Base-by-base conservation (phyloP, 164 flowering plant species). In the Protea cynaroides region DNA sequence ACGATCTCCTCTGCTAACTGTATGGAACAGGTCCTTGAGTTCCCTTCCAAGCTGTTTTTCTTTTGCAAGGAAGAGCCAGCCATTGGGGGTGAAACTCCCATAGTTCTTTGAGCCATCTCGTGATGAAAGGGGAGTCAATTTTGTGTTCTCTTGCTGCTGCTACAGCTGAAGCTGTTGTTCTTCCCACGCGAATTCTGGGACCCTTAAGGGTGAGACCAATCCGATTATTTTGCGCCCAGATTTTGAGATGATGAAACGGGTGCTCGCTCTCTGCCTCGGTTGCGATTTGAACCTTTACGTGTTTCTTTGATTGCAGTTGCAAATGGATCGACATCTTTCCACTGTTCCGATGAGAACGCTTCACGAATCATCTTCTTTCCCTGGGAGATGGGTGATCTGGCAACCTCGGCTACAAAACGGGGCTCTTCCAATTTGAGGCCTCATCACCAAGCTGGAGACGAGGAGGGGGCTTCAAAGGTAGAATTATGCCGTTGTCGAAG, bases 61-160 rank as follows among this genome's bases (percentile, higher is more conserved):
- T 94, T 77, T 56, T 91, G 98, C 68, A 97, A 94, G 74, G 89
- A 81, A 56, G 95, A 85, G 71, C 95, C 97, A 9, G 78, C 66
- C 66, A 78, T 61, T 64, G 97, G 85, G 14, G 98, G 98, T 68
- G 98, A 94, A 66, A 90, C 97, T 59, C 97, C 98, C 8, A 84
- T 94, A 13, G 97, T 86, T 64, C 91, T 86, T 7, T n/a, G n/a
- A 89, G 98, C 73, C 96, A 89, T 74, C 52, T 86, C 17, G 77
- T 91, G n/a, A n/a, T n/a, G n/a, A n/a, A n/a, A n/a, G n/a, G 0
- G 74, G 15, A 3, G 61, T 1, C 4, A 63, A 36, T 62, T 62
- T 63, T 11, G 50, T 29, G 58, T 11, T 56, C 22, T 29, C 34
- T 47, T 61, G 36, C 36, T 46, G 67, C n/a, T n/a, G n/a, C n/a